Conservation (phyloP, 2,329 filamentous ascomycete genomes). For the Claviceps sp. region DNA sequence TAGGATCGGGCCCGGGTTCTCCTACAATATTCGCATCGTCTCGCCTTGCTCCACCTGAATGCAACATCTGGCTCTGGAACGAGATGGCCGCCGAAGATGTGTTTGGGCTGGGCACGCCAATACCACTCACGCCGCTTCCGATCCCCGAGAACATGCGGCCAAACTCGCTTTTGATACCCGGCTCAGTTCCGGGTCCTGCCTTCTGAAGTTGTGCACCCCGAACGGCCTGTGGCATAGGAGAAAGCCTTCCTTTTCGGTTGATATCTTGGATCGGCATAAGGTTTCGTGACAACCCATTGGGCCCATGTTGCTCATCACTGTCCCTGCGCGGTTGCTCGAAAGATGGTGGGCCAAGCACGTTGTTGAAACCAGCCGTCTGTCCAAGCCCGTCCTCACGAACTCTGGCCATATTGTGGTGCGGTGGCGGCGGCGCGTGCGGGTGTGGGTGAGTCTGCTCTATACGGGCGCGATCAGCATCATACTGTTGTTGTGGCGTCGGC, state of each 20-base stretch:
- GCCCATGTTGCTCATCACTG: slow-evolving; percentile 27
- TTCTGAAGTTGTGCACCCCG: slow-evolving; percentile 79
- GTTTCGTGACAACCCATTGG: slow-evolving; percentile 34
- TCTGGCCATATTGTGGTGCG: slow-evolving; percentile 24
- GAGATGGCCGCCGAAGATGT: slow-evolving; percentile 25
- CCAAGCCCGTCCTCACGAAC: slow-evolving; percentile 34
- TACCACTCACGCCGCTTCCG: slow-evolving; percentile 41
- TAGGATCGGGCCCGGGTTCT: slow-evolving; percentile 29
- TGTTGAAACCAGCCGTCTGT: slow-evolving; percentile 36
- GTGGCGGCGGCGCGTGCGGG: slow-evolving; percentile 19
- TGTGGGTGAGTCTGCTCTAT: slow-evolving; percentile 26
- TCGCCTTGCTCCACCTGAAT: slow-evolving; percentile 28
- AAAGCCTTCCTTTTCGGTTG: slow-evolving; percentile 70
- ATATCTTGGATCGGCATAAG: slow-evolving; percentile 70
- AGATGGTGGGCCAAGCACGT: slow-evolving; percentile 25
- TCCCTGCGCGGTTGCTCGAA: slow-evolving; percentile 26
- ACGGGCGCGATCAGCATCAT: slow-evolving; percentile 37
- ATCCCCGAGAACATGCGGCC: slow-evolving; percentile 94
- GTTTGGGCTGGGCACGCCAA: slow-evolving; percentile 38
- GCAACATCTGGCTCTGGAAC: slow-evolving; percentile 21
- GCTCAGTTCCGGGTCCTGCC: slow-evolving; percentile 65
- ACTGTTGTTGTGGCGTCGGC: slow-evolving; percentile 22
- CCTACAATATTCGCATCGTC: slow-evolving; percentile 35
- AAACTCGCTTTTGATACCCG: slow-evolving; percentile 88
- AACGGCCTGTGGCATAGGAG: slow-evolving; percentile 82